Evolutionary conservation across 1,284 basidiomycete species (phyloP).

Genomic region (Sporisorium graminicola): DNA sequence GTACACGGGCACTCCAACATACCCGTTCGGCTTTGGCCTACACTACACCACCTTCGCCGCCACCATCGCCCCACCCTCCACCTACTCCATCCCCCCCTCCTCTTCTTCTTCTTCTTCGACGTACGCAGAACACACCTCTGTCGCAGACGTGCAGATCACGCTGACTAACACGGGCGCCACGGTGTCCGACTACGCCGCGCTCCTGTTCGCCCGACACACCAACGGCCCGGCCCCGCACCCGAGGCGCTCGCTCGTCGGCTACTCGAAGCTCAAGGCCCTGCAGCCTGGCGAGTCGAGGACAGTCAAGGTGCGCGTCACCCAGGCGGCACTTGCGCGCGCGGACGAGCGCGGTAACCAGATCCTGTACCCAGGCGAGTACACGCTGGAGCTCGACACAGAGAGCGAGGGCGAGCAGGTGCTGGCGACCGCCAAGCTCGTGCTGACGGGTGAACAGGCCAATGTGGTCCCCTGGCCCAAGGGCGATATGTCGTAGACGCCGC

Average conservation of each 20-base stretch:
- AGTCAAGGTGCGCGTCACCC: conserved; percentile 12
- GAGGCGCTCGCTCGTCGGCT: conserved; percentile 14
- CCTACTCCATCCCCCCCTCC: conserved; percentile 1
- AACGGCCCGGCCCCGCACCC: conserved; percentile 27
- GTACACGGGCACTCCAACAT: conserved; percentile 20
- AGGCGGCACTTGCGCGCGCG: conserved; percentile 23
- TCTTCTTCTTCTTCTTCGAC: background rate
- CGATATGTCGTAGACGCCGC: conserved; percentile 4
- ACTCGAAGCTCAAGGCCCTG: conserved; percentile 13
- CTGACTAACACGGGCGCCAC: conserved; percentile 13
- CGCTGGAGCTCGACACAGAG: conserved; percentile 15
- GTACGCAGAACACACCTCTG: conserved; percentile 12
- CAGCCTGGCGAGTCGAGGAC: conserved; percentile 5
- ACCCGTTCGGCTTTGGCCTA: conserved; percentile 19
- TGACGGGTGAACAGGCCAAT: background rate
- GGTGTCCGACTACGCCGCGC: conserved; percentile 23
- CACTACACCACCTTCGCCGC: conserved; percentile 26
- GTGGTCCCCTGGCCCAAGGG: conserved; percentile 25
- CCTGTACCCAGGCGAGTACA: conserved; percentile 25
- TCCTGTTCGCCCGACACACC: conserved; percentile 14
- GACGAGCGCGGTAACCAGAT: conserved; percentile 18
- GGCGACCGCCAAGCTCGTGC: conserved; percentile 2
- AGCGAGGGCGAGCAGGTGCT: background rate
- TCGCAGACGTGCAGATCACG: background rate
- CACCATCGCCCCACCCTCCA: background rate